Conservation (phyloP, 2,329 filamentous ascomycete genomes). For the Pseudovirgaria hyperparasitica region DNA sequence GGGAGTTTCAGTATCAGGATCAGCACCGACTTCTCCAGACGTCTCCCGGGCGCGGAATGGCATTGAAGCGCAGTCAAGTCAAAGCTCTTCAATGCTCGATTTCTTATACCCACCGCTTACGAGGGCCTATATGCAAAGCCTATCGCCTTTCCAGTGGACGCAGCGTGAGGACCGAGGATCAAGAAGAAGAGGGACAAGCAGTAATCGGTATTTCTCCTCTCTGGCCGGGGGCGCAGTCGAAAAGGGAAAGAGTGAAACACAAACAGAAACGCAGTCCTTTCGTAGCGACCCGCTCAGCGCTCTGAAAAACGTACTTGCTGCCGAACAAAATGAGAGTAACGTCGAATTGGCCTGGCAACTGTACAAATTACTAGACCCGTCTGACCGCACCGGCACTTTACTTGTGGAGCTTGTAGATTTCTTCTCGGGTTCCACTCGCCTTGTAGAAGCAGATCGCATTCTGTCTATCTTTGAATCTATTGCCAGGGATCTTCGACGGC, state of each 20-base stretch:
- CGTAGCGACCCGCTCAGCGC: slow-evolving; percentile 8
- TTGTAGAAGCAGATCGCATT: slow-evolving; percentile 28
- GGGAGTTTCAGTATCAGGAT: not conserved
- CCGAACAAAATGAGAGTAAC: slow-evolving; percentile 8
- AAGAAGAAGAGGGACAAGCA: slow-evolving; percentile 9
- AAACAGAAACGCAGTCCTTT: slow-evolving; percentile 3
- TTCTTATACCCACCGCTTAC: slow-evolving; percentile 36
- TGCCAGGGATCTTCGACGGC: slow-evolving; percentile 20
- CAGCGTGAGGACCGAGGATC: slow-evolving; percentile 14
- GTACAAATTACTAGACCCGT: slow-evolving; percentile 16
- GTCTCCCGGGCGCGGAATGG: no score
- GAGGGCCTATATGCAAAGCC: slow-evolving; percentile 22
- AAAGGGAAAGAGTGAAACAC: slow-evolving; percentile 4
- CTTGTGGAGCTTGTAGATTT: slow-evolving; percentile 17
- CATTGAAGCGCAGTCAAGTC: slow-evolving; percentile 1
- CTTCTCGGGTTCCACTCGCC: slow-evolving; percentile 9
- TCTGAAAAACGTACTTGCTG: slow-evolving; percentile 10
- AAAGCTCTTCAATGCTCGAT: slow-evolving; percentile 23
- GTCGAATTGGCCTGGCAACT: slow-evolving; percentile 24
- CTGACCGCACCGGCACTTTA: slow-evolving; percentile 5
- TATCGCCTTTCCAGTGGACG: slow-evolving; percentile 14
- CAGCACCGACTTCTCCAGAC: not conserved
- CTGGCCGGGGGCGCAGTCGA: slow-evolving; percentile 7
- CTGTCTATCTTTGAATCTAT: slow-evolving; percentile 35
- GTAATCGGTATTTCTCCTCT: slow-evolving; percentile 15